Conservation (phyloP, 805 yeast species). For the Myxozyma udenii region DNA sequence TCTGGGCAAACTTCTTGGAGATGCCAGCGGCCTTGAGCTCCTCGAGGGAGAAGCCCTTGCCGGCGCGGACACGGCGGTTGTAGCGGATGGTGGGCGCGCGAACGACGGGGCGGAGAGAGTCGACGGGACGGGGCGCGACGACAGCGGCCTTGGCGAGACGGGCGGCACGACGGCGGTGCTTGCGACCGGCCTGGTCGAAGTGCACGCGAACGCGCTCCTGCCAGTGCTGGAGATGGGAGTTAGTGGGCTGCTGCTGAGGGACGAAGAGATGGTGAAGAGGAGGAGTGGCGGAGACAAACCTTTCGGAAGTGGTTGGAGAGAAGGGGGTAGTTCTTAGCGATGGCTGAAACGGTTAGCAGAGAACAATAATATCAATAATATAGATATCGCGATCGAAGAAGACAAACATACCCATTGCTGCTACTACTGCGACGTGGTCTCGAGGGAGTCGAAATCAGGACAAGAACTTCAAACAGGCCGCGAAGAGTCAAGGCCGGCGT, state of each 20-base stretch:
- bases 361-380: too few species aligned
- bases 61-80: slow-evolving; percentile 99
- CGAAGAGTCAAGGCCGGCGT: not conserved
- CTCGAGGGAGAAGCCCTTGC: slow-evolving; percentile 98
- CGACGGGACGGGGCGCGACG: slow-evolving; percentile 97
- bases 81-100: slow-evolving; percentile 98
- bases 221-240: slow-evolving; percentile 65
- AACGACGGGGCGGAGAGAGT: slow-evolving; percentile 93
- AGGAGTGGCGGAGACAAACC: slow-evolving; percentile 15
- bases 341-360: slow-evolving; percentile 56
- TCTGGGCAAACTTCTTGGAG: slow-evolving; percentile 92
- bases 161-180: slow-evolving; percentile 92
- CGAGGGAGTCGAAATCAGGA: slow-evolving; percentile 4
- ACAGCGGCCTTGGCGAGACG: slow-evolving; percentile 92
- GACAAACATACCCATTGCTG: slow-evolving; percentile 25
- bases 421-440: slow-evolving; percentile 12
- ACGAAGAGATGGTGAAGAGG: not conserved
- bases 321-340: slow-evolving; percentile 97
- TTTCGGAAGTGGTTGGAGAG: slow-evolving; percentile 99
- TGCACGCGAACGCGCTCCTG: slow-evolving; percentile 99
- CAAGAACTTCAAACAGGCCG: too few species aligned
- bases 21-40: slow-evolving; percentile 97
- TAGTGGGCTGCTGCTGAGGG: not conserved
- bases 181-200: slow-evolving; percentile 99
- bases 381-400: not conserved